Base-by-base conservation (phyloP, 768 basidiomycete species). In the Saitozyma sp. region DNA sequence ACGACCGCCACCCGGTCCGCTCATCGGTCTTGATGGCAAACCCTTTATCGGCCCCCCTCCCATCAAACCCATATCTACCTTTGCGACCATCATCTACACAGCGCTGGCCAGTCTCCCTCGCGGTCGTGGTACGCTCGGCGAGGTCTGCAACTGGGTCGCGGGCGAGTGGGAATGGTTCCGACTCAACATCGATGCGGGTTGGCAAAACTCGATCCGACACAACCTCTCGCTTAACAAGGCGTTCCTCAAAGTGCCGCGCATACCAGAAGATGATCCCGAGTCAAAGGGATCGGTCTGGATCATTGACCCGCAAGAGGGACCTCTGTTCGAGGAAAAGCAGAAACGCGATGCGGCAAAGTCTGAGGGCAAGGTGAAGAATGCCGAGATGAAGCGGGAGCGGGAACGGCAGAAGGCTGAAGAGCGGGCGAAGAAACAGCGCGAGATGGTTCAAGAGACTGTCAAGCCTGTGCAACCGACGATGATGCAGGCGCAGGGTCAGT, bases 201-300 rank as follows among this genome's bases (percentile, higher is more conserved):
- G 94, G 93, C 92, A 92, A 91, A 92, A 90, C 70, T 95, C 95
- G 39, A 89, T 97, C 51, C 89, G 93, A 19, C 93, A 97, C 74
- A 94, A 93, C 76, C 81, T 99, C n/a, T 94, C 93, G 0, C 91
- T 92, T 10, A 88, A 89, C 75, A 86, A 88, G 53, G 92, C 91
- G 0, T 99, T 99, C 81, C 83, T 90, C 77, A 97, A 97, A 80
- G 84, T 91, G 78, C 90, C 93, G 62, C 84, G 91, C 39, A 88
- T 87, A 64, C 86, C 87, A 7, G 89, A 91, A 62, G 91, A 82
- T 85, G 89, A 77, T 65, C 70, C 77, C 43, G 77, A 80, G 48
- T 78, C 91, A 9, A 96, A 95, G 78, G 94, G 93, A 1, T 92
- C 88, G 67, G 91, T 92, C 66, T 97, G 94, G 94, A 88, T 89